Conservation (phyloP, 2,329 filamentous ascomycete species). For the Aspergillus udagawae region DNA sequence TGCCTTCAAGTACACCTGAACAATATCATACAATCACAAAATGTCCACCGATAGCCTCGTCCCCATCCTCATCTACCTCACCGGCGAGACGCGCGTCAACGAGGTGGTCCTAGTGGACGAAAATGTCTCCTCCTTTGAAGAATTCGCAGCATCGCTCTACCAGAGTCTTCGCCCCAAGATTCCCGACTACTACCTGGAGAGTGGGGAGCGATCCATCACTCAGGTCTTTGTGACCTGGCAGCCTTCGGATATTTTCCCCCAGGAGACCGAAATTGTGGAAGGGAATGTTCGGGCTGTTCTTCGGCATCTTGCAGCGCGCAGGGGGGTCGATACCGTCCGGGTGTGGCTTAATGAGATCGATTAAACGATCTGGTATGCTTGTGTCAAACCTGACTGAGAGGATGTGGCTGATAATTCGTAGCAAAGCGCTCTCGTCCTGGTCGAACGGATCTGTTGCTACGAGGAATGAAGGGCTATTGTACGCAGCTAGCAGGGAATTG, state of each 20-base stretch:
- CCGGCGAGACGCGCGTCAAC: background rate
- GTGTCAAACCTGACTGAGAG: background rate
- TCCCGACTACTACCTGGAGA: constrained; percentile 1
- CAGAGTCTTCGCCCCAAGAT: background rate
- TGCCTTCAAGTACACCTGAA: background rate
- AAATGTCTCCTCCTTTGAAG: background rate
- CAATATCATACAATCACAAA: background rate
- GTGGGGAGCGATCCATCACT: constrained; percentile 1
- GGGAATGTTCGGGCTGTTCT: background rate
- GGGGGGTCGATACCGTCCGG: background rate
- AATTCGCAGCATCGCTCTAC: background rate
- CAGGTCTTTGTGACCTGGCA: background rate
- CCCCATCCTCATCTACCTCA: constrained; percentile 1
- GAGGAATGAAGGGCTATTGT: background rate
- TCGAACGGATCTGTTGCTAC: background rate
- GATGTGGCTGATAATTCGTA: background rate
- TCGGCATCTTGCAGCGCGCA: background rate
- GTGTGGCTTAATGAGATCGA: constrained; percentile 5
- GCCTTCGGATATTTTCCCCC: background rate
- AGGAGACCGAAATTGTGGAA: background rate
- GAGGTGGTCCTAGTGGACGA: background rate
- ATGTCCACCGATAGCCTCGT: background rate
- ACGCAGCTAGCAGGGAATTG: too few species aligned
- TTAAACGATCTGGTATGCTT: background rate
- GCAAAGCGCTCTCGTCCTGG: too few species aligned